These are phyloP conservation scores for Ilex aquifolium DNA, from an alignment of 257 asterid genomes.

Conservation along the genomic window DNA sequence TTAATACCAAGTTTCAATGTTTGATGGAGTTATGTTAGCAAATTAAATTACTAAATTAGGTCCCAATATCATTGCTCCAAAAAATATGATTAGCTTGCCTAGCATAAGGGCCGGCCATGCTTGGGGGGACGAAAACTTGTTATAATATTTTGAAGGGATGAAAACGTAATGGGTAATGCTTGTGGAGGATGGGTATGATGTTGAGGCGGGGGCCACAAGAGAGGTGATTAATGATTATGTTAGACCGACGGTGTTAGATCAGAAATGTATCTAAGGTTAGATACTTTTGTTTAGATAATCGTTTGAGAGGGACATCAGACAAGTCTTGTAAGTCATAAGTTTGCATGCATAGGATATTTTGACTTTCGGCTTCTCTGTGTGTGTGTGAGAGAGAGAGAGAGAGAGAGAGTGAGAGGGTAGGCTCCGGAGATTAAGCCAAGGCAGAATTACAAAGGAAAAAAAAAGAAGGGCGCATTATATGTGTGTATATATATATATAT, in stretches of 20 bases:
- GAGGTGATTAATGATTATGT: slow-evolving; percentile 15
- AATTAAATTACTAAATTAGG: no score
- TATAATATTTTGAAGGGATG: no score
- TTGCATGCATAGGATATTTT: slow-evolving; percentile 27
- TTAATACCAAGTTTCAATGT: no score
- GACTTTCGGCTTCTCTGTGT: slow-evolving; percentile 11
- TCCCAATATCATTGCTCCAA: no score
- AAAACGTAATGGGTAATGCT: no score
- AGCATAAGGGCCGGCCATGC: no score
- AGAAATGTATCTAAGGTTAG: slow-evolving; percentile 23
- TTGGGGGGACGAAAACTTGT: no score
- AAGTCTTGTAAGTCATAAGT: slow-evolving; percentile 5
- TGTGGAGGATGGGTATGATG: slow-evolving; percentile 29
- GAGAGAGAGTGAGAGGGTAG: slow-evolving; percentile 21
- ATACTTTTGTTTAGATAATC: slow-evolving; percentile 8
- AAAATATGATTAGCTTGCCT: no score
- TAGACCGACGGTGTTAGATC: slow-evolving; percentile 21
- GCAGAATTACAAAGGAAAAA: slow-evolving; percentile 11
- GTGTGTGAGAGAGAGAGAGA: slow-evolving; percentile 20
- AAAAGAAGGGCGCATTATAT: no score
- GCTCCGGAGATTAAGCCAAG: slow-evolving; percentile 14
- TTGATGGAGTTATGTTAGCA: no score
- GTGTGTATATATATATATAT: no score
- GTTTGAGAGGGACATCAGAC: background rate
- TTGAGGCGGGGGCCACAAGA: slow-evolving; percentile 33